phyloP scores from a whole-genome alignment of 306 rosid species.

The Vicia sativa region DNA sequence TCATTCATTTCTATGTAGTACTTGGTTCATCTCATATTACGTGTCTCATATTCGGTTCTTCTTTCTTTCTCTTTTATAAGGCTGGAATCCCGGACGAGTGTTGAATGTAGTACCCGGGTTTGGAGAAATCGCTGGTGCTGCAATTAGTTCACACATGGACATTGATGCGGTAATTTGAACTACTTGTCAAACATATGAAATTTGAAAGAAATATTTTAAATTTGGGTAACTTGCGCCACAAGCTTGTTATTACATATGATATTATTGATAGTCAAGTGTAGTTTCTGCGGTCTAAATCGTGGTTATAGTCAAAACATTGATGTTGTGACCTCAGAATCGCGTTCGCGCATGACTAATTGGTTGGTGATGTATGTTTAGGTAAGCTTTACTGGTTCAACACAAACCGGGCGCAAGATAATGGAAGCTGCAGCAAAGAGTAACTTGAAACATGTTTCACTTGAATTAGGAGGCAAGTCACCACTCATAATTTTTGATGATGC shows the following conservation, averaged over 20 bases:
- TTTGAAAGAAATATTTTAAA: neutral
- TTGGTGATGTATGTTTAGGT: conserved; percentile 45
- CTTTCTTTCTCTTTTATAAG: conserved; percentile 34
- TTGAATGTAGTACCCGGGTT: conserved; percentile 73
- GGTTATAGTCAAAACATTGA: neutral
- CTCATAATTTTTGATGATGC: conserved; percentile 83
- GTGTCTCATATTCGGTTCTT: neutral
- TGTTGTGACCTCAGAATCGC: neutral
- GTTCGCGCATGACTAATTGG: neutral
- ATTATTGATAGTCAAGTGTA: neutral
- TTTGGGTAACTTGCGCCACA: neutral
- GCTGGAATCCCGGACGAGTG: conserved; percentile 88
- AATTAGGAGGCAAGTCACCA: conserved; percentile 90
- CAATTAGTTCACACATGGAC: conserved; percentile 75
- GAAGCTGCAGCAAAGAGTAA: conserved; percentile 79
- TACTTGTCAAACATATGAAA: neutral
- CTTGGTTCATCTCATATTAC: neutral
- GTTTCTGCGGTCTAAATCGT: neutral
- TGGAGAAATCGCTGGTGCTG: conserved; percentile 80
- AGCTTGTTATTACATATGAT: neutral
- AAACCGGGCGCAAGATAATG: conserved; percentile 70
- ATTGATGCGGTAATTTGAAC: conserved; percentile 47
- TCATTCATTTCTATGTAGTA: neutral
- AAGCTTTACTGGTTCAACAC: conserved; percentile 82
- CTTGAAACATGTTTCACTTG: conserved; percentile 69